A percentile compares a stretch with the other conserved stretches of the same genome.
Conservation (phyloP, 768 basidiomycete genomes). For the Mycena floridula region DNA sequence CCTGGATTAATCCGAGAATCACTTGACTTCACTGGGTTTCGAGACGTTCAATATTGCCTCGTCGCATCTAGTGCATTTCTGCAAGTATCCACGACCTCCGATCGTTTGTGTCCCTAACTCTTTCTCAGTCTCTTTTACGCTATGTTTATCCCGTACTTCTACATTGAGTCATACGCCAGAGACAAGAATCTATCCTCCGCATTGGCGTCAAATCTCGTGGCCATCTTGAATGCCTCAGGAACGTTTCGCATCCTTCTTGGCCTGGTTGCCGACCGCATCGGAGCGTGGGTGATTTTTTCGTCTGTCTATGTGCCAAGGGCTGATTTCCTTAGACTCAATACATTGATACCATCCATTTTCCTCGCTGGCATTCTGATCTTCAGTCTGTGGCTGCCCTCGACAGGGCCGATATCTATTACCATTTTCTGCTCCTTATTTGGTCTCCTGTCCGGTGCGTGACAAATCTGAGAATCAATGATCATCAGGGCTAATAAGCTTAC, state of each 20-base stretch:
- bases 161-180: slow-evolving; percentile 23
- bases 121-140: slow-evolving; percentile 20
- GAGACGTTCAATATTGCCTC: slow-evolving; percentile 14
- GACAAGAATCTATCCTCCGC: slow-evolving; percentile 14
- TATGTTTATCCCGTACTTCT: slow-evolving; percentile 28
- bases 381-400: slow-evolving; percentile 22
- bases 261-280: slow-evolving; percentile 20
- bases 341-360: slow-evolving; percentile 18
- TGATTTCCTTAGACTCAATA: slow-evolving; percentile 19
- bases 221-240: slow-evolving; percentile 24
- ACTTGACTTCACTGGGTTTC: slow-evolving; percentile 20
- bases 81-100: slow-evolving; percentile 7
- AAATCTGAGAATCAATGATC: slow-evolving; percentile 5
- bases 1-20: slow-evolving; percentile 13
- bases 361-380: slow-evolving; percentile 18
- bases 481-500: not conserved
- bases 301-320: no score
- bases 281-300: slow-evolving; percentile 11
- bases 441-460: slow-evolving; percentile 19
- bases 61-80: slow-evolving; percentile 14
- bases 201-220: slow-evolving; percentile 19
- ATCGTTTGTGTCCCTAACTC: not conserved
- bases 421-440: slow-evolving; percentile 24
- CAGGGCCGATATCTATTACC: slow-evolving; percentile 14
- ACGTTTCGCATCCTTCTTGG: slow-evolving; percentile 22